These are phyloP conservation scores for Cylindrotheca fusiformis DNA, from an alignment of 108 stramenopile genomes.

Conservation along the genomic window DNA sequence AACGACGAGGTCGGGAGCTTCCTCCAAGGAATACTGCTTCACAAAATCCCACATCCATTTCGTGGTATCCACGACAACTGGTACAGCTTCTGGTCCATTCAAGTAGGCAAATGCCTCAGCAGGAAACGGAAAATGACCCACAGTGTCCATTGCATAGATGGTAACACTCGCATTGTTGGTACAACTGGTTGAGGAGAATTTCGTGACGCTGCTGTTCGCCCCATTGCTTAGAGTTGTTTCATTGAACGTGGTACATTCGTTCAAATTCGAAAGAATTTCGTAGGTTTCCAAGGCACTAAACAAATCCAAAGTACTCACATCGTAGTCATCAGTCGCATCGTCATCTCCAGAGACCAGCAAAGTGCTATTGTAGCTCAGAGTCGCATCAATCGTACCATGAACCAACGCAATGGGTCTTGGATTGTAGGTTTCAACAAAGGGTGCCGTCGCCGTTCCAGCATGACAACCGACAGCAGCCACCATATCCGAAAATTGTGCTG, in stretches of 20 bases:
- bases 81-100: neutral
- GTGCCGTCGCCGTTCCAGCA: slow-evolving; percentile 11
- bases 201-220: neutral
- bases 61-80: neutral
- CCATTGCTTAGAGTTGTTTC: neutral
- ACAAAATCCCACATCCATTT: neutral
- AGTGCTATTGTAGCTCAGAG: too few relatives aligned
- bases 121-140: slow-evolving; percentile 19
- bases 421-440: slow-evolving; percentile 9
- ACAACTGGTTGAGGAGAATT: slow-evolving; percentile 12
- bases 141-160: slow-evolving; percentile 5
- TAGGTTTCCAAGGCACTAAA: neutral
- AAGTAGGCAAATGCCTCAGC: neutral
- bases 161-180: slow-evolving; percentile 23
- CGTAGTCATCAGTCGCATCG: too few relatives aligned
- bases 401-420: slow-evolving; percentile 16
- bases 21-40: neutral
- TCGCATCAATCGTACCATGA: slow-evolving; percentile 15
- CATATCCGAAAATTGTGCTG: slow-evolving; percentile 19
- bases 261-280: neutral
- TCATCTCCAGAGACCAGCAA: too few relatives aligned
- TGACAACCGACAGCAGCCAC: slow-evolving; percentile 34
- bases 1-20: neutral
- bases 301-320: neutral
- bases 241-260: neutral